These are phyloP conservation scores for Magnusiomyces paraingens DNA, from an alignment of 1,139 yeast species.

Conservation along the genomic window DNA sequence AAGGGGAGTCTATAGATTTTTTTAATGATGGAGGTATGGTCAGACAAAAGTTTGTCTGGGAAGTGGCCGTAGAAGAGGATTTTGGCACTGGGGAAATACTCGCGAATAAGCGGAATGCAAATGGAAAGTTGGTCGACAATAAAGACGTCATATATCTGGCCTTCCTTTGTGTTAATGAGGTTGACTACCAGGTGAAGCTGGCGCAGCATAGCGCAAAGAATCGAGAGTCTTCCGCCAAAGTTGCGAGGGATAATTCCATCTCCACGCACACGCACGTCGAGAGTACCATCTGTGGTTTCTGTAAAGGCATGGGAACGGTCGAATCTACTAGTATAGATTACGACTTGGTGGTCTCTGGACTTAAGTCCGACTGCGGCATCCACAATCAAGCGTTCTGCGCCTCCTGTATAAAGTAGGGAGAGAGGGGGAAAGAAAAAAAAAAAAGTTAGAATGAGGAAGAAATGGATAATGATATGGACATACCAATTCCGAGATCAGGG, in stretches of 20 bases:
- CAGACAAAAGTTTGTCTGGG: conserved; percentile 80
- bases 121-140: conserved; percentile 86
- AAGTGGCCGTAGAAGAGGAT: conserved; percentile 89
- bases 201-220: conserved; percentile 75
- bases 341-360: conserved; percentile 56
- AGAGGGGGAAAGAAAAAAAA: neutral
- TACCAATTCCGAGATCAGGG: conserved; percentile 88
- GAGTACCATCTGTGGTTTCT: conserved; percentile 54
- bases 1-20: conserved; percentile 71
- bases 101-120: conserved; percentile 67
- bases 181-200: conserved; percentile 61
- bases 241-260: conserved; percentile 68
- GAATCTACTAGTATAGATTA: conserved; percentile 83
- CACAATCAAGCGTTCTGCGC: conserved; percentile 92
- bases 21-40: conserved; percentile 50
- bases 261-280: conserved; percentile 69
- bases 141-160: conserved; percentile 55
- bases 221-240: conserved; percentile 59
- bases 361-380: conserved; percentile 92
- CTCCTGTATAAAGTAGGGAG: conserved; percentile 40
- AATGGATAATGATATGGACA: conserved; percentile 11
- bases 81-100: conserved; percentile 36
- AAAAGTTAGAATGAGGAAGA: neutral
- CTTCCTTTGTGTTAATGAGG: conserved; percentile 46
- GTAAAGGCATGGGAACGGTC: conserved; percentile 84